A percentile compares a stretch with the other conserved stretches of the same genome.
Conservation (phyloP, 2,329 filamentous ascomycete genomes). For the Sporothrix variecibatus region DNA sequence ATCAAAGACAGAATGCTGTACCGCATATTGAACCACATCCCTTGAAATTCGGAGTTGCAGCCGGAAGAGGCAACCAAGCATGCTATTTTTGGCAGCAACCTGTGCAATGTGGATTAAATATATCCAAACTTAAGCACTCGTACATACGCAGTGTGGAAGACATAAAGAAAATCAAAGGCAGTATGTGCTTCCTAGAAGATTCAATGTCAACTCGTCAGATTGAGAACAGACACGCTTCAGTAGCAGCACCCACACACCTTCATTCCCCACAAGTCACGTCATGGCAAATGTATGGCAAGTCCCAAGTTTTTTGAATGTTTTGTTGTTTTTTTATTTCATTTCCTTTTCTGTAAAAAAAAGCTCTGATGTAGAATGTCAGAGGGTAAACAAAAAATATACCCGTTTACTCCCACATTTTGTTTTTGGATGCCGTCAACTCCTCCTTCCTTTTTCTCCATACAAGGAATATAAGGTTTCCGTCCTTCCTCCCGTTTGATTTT, state of each 20-base stretch:
- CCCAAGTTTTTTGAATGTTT: slow-evolving; percentile 9
- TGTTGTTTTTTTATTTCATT: slow-evolving; percentile 25
- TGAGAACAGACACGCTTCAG: too few relatives aligned
- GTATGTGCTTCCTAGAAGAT: background rate
- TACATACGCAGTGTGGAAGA: background rate
- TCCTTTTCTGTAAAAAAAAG: slow-evolving; percentile 15
- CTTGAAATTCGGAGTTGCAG: background rate
- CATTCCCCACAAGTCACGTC: background rate
- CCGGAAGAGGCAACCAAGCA: background rate
- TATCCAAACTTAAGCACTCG: background rate
- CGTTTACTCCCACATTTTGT: slow-evolving; percentile 19
- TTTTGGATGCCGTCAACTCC: slow-evolving; percentile 21
- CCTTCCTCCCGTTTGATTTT: background rate
- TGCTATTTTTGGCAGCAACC: background rate
- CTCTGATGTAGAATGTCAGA: slow-evolving; percentile 2
- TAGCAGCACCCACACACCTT: background rate
- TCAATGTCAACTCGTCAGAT: too few relatives aligned
- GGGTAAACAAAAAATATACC: slow-evolving; percentile 20
- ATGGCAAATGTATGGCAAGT: too few relatives aligned
- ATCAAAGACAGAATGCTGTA: background rate
- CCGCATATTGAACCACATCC: background rate
- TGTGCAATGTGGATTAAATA: background rate
- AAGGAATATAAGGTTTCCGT: background rate
- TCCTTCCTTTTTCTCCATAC: background rate
- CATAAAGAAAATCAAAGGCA: background rate